Conservation (phyloP, 768 basidiomycete species). For the Kwoniella europaea region DNA sequence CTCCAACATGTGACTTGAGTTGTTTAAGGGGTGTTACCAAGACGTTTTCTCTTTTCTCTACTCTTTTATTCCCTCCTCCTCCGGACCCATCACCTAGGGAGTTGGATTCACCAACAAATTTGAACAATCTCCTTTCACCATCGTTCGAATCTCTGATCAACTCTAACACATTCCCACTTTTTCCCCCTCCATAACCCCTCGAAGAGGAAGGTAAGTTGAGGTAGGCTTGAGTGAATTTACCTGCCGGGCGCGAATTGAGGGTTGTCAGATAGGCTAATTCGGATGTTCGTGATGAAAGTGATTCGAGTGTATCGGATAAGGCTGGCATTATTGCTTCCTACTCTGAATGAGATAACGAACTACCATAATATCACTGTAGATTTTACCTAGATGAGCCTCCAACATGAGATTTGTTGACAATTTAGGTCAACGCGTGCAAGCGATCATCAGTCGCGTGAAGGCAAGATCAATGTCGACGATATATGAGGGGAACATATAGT, state of each 20-base stretch:
- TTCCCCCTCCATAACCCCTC: not conserved
- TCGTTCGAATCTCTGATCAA: constrained; percentile 54
- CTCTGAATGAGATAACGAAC: too few species aligned
- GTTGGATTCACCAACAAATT: constrained; percentile 49
- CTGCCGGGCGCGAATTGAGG: constrained; percentile 34
- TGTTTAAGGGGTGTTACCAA: constrained; percentile 47
- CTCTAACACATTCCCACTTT: constrained; percentile 23
- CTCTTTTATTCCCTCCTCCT: constrained; percentile 41
- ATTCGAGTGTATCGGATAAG: constrained; percentile 36
- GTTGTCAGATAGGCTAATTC: constrained; percentile 37
- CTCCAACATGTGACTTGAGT: too few species aligned
- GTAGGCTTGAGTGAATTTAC: constrained; percentile 43
- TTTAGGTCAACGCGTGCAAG: not conserved
- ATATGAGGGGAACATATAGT: constrained; percentile 5
- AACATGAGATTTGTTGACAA: constrained; percentile 14
- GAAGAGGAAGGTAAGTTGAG: constrained; percentile 23
- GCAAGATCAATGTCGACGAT: constrained; percentile 6
- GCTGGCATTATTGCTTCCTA: constrained; percentile 37
- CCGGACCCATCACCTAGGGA: constrained; percentile 11
- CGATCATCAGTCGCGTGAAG: constrained; percentile 12
- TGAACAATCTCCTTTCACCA: constrained; percentile 50
- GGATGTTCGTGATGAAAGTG: constrained; percentile 32
- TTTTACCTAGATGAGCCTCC: not conserved
- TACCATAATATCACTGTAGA: too few species aligned
- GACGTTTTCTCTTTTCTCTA: constrained; percentile 53